Evolutionary conservation across 768 basidiomycete species (phyloP).

Genomic region (Termitomyces sp.): DNA sequence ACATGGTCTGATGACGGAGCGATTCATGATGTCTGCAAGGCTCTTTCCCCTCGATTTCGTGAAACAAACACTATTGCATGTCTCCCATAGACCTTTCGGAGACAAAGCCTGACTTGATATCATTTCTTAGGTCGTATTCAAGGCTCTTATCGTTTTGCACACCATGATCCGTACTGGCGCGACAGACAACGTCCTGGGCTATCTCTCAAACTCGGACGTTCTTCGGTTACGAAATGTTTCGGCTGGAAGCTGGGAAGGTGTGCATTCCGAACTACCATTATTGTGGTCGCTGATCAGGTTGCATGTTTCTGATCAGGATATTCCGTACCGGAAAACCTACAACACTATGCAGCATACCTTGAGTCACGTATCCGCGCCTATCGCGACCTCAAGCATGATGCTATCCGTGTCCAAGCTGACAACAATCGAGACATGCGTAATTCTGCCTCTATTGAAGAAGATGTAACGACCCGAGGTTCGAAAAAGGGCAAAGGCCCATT

Average conservation of each 20-base stretch:
- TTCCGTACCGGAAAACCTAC: conserved; percentile 77
- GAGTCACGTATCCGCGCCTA: conserved; percentile 86
- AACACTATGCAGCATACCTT: conserved; percentile 84
- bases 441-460: conserved; percentile 58
- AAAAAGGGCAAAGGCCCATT: conserved; percentile 9
- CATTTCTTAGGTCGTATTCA: conserved; percentile 85
- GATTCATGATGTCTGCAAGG: conserved; percentile 88
- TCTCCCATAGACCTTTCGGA: conserved; percentile 5
- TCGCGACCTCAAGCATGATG: conserved; percentile 89
- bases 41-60: conserved; percentile 75
- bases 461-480: conserved; percentile 27
- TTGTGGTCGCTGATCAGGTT: not conserved
- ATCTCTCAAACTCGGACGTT: conserved; percentile 79
- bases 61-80: conserved; percentile 90
- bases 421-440: conserved; percentile 81
- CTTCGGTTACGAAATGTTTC: conserved; percentile 77
- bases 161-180: conserved; percentile 96
- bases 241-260: conserved; percentile 87
- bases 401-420: conserved; percentile 90
- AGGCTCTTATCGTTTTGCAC: conserved; percentile 91
- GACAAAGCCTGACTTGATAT: conserved; percentile 1
- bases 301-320: conserved; percentile 52
- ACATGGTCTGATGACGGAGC: conserved; percentile 97
- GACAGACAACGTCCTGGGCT: conserved; percentile 85
- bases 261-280: conserved; percentile 9